Evolutionary conservation across 2,329 filamentous ascomycete genomes (phyloP).

Genomic region (Hortaea sp.): DNA sequence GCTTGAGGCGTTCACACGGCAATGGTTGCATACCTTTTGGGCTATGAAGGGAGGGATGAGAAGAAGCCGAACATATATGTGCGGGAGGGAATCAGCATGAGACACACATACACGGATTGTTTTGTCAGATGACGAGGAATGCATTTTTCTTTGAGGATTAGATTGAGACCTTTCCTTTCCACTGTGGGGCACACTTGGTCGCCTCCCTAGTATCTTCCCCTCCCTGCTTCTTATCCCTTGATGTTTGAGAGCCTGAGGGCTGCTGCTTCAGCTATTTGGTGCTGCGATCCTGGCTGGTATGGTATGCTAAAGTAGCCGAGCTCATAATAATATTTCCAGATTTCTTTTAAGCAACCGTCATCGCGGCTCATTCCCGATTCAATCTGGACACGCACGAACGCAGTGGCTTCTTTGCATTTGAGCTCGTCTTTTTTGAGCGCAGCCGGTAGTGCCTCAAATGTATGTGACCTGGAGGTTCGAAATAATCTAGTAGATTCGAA

Average conservation of each 20-base stretch:
- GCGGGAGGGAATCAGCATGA: neutral
- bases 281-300: neutral
- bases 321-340: neutral
- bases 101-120: neutral
- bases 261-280: neutral
- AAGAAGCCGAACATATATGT: neutral
- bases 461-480: too few relatives aligned
- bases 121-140: neutral
- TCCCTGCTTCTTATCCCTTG: neutral
- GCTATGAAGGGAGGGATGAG: neutral
- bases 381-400: too few relatives aligned
- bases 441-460: too few relatives aligned
- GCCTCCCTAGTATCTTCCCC: too few relatives aligned
- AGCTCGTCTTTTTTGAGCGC: too few relatives aligned
- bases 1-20: neutral
- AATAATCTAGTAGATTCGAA: too few relatives aligned
- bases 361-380: too few relatives aligned
- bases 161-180: neutral
- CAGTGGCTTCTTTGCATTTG: too few relatives aligned
- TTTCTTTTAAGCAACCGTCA: too few relatives aligned
- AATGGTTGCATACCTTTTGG: neutral
- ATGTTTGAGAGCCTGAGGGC: neutral
- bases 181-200: too few relatives aligned
- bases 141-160: neutral
- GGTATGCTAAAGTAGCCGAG: slow-evolving; percentile 1